Conservation (phyloP, 768 basidiomycete genomes). For the Brasilioporus rufonigricans region DNA sequence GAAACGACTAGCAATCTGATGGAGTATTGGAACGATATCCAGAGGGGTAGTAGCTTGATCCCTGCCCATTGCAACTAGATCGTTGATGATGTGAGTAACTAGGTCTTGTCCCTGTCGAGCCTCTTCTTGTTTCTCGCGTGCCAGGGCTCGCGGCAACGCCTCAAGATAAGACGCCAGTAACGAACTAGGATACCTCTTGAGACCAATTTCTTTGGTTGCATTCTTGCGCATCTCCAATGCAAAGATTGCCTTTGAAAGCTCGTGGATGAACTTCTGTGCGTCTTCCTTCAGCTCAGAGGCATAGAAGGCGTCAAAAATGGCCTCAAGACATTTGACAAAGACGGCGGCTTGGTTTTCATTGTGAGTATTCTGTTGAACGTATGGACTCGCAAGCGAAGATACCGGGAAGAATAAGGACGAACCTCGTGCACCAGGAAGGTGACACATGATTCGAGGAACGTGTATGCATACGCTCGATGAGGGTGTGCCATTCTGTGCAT, state of each 20-base stretch:
- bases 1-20: constrained; percentile 82
- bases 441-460: constrained; percentile 67
- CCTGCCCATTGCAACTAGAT: constrained; percentile 57
- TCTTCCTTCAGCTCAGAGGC: constrained; percentile 64
- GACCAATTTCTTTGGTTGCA: constrained; percentile 49
- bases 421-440: constrained; percentile 80
- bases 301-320: constrained; percentile 74
- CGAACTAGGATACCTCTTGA: constrained; percentile 53
- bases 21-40: constrained; percentile 66
- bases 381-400: constrained; percentile 5
- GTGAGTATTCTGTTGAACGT: constrained; percentile 53
- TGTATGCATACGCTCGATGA: constrained; percentile 55
- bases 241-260: constrained; percentile 70
- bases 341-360: constrained; percentile 73
- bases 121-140: constrained; percentile 62
- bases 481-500: constrained; percentile 48
- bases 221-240: constrained; percentile 66
- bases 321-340: constrained; percentile 69
- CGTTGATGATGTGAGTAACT: constrained; percentile 59
- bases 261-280: constrained; percentile 68
- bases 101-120: constrained; percentile 57
- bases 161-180: constrained; percentile 76
- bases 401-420: constrained; percentile 5
- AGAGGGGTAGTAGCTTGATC: constrained; percentile 45
- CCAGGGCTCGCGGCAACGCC: constrained; percentile 71